These are phyloP conservation scores for Rostrohypoxylon terebratum DNA, from an alignment of 495 filamentous ascomycete species.

Conservation along the genomic window DNA sequence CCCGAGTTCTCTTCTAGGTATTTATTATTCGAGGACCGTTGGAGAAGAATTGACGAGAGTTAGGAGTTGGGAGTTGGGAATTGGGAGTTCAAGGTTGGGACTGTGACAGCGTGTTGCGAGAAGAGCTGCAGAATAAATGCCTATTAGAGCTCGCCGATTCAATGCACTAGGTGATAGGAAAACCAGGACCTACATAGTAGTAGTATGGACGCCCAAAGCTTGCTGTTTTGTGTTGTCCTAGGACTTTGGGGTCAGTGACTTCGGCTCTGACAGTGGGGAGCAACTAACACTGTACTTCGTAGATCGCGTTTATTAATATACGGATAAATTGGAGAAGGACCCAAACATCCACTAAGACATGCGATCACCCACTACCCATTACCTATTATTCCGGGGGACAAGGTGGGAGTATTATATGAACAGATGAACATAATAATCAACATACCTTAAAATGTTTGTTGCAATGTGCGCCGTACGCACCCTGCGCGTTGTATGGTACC, in stretches of 20 bases:
- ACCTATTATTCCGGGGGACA: constrained; percentile 33
- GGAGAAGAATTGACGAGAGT: not conserved
- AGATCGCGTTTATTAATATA: constrained; percentile 40
- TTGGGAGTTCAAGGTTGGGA: not conserved
- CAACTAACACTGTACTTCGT: not conserved
- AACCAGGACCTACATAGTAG: not conserved
- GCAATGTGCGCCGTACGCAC: not conserved
- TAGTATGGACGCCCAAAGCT: not conserved
- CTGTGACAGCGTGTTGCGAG: not conserved
- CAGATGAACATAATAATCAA: too few species aligned
- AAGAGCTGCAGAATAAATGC: constrained; percentile 28
- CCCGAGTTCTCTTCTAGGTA: constrained; percentile 8
- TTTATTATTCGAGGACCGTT: constrained; percentile 3
- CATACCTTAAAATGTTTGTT: not conserved
- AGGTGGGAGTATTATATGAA: constrained; percentile 2
- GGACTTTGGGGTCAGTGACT: constrained; percentile 3
- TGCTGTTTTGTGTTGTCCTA: not conserved
- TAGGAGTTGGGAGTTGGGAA: not conserved
- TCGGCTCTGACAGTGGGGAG: not conserved
- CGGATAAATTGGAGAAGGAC: constrained; percentile 37
- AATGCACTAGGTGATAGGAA: not conserved
- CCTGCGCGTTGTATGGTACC: not conserved
- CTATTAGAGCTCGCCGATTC: constrained; percentile 21
- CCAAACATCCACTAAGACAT: constrained; percentile 5
- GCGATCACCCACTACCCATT: constrained; percentile 16